Evolutionary conservation across 352 stramenopile genomes (phyloP), one percentile per base, ranked within the genome.

Genomic region (Aphanomyces invadans): DNA sequence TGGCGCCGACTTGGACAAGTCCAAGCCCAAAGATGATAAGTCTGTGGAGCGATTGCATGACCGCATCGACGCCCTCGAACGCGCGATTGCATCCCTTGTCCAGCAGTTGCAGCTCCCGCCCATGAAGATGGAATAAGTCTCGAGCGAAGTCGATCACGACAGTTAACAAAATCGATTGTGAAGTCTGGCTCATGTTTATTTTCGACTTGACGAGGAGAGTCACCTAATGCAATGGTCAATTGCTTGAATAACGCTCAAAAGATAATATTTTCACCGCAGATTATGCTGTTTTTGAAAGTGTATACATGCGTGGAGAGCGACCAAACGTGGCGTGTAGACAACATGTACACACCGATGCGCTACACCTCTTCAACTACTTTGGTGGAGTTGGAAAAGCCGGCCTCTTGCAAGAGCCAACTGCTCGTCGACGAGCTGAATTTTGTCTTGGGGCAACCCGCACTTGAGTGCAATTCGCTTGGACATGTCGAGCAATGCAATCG

Each of bases 401-500:
- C 36, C 7, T 7, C 36, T 42, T 7, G 36, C 46, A 11, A 31
- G 10, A 12, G 46, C 46, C 46, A 54, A 54, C n/a, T 54, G n/a
- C 10, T 54, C 2, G n/a, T 54, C 46, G 21, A 54, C 21, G 10
- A 54, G 46, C 10, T 25, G 10, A n/a, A 54, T 25, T n/a, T 54
- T 54, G 46, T 54, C 46, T 29, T 54, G 46, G 26, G 46, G 46
- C n/a, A 54, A 31, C 7, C n/a, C 10, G 46, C 46, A 54, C 26
- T 54, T 54, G n/a, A 54, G 7, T 10, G n/a, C 46, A 2, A 54
- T 21, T 7, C 26, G n/a, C 21, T 54, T 25, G 26, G 2, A 10
- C 15, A n/a, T 29, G 15, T 54, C 1, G 46, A 54, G n/a, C n/a
- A 54, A 29, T 12, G 46, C 10, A 23, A 15, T 25, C n/a, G 46